phyloP scores from a whole-genome alignment of 2,329 filamentous ascomycete genomes.

The Fusarium torulosum region DNA sequence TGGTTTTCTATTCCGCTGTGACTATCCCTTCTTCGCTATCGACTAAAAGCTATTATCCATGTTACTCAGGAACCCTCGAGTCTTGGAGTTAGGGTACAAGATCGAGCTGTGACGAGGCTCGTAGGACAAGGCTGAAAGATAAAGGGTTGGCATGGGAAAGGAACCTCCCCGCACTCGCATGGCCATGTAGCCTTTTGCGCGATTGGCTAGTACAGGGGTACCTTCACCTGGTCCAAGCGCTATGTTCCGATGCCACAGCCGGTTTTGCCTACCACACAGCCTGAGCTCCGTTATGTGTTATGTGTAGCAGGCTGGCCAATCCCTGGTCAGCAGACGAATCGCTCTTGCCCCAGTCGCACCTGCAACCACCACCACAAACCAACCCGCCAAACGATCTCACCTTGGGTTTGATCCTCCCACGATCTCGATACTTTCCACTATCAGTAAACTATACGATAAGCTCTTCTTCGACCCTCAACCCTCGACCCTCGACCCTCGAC shows the following conservation, averaged over 20 bases:
- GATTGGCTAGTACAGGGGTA: conserved; percentile 33
- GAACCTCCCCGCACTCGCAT: conserved; percentile 42
- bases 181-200: conserved; percentile 32
- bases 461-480: too few relatives aligned
- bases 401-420: conserved; percentile 39
- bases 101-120: conserved; percentile 31
- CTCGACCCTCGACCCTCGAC: background rate
- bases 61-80: conserved; percentile 30
- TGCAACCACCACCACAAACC: conserved; percentile 36
- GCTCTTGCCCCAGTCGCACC: conserved; percentile 42
- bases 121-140: conserved; percentile 38
- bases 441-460: conserved; percentile 18
- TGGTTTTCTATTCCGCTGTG: background rate
- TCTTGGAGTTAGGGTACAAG: conserved; percentile 18
- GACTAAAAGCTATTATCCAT: background rate
- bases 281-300: conserved; percentile 27
- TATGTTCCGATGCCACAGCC: conserved; percentile 33
- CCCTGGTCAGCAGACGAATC: conserved; percentile 27
- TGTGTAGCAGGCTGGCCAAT: conserved; percentile 36
- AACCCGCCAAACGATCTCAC: conserved; percentile 39
- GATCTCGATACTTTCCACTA: conserved; percentile 13
- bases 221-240: conserved; percentile 36
- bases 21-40: background rate
- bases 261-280: conserved; percentile 40
- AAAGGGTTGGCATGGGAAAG: conserved; percentile 20